phyloP scores from a whole-genome alignment of 495 filamentous ascomycete species.

The Talaromyces wortmannii region DNA sequence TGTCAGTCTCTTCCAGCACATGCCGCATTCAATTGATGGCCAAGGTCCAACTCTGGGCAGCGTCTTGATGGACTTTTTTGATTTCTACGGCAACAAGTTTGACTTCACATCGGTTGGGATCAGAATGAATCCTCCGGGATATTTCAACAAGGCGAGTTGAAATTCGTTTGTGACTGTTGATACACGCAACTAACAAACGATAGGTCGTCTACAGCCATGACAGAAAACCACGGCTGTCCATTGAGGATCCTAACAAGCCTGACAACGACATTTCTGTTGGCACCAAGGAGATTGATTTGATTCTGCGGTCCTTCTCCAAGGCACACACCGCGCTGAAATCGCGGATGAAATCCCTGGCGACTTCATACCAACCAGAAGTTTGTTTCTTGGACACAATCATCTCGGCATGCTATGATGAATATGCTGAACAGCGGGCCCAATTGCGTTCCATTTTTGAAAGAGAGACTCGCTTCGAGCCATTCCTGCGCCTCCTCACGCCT shows the following conservation, averaged over 20 bases:
- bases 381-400: constrained; percentile 59
- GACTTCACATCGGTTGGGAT: constrained; percentile 62
- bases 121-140: constrained; percentile 61
- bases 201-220: constrained; percentile 19
- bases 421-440: constrained; percentile 53
- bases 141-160: constrained; percentile 62
- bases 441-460: constrained; percentile 39
- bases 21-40: constrained; percentile 57
- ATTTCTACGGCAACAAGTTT: constrained; percentile 80
- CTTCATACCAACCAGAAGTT: constrained; percentile 24
- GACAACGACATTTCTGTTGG: constrained; percentile 81
- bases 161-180: background rate
- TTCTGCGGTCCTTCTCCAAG: constrained; percentile 56
- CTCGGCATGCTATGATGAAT: constrained; percentile 65
- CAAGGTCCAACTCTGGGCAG: constrained; percentile 64
- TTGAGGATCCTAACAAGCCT: constrained; percentile 82
- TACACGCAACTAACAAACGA: background rate
- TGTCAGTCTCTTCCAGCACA: constrained; percentile 73
- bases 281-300: constrained; percentile 53
- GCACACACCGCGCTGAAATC: constrained; percentile 50
- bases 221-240: constrained; percentile 52
- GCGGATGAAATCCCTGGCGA: constrained; percentile 44
- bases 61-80: constrained; percentile 76
- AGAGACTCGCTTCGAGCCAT: constrained; percentile 26
- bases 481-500: constrained; percentile 20